Base-by-base conservation (phyloP, 2,329 filamentous ascomycete genomes). In the Aspergillus awamori region DNA sequence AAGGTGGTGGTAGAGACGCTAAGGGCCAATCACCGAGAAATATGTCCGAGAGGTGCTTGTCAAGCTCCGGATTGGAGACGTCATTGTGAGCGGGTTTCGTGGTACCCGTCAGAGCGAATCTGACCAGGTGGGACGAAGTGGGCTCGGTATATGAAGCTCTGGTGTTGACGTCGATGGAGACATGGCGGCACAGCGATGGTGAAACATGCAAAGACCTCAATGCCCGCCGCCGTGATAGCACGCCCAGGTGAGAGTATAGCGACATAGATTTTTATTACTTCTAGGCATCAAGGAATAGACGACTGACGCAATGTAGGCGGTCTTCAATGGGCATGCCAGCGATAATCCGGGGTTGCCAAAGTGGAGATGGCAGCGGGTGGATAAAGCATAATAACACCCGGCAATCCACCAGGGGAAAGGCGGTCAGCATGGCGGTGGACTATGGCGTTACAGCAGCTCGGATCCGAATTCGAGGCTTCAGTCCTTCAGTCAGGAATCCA, bases 31-130 rank as follows among this genome's bases (percentile, higher is more conserved):
- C 28, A 5, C 64, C 61, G 13, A 55, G 52, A 48, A 77, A 69
- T 5, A 68, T 54, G 5, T 65, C 58, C 13, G 61, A 57, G 17
- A 73, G 52, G 8, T 65, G 51, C 38, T 56, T 28, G 43, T 69
- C 63, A 24, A 69, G 28, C 3, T 59, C 51, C 5, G 54, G 11
- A 11, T 59, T 58, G 15, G 30, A 38, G 4, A 54, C 49, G 4
- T 57, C 17, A 33, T 66, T 51, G 8, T 58, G 26, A 28, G 48
- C 17, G 17, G 58, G 30, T 47, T 60, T 49, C 30, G 63, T 65
- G 22, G 63, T 69, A 28, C 69, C 69, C 8, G 63, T 74, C 38
- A 78, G 51, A 11, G 69, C 65, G 63, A 72, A 77, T 57, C 74
- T 72, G 41, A 77, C 63, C 51, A 76, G 51, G 55, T 76, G 68